Base-by-base conservation (phyloP, 2,329 filamentous ascomycete genomes). In the Diplodia mutila region DNA sequence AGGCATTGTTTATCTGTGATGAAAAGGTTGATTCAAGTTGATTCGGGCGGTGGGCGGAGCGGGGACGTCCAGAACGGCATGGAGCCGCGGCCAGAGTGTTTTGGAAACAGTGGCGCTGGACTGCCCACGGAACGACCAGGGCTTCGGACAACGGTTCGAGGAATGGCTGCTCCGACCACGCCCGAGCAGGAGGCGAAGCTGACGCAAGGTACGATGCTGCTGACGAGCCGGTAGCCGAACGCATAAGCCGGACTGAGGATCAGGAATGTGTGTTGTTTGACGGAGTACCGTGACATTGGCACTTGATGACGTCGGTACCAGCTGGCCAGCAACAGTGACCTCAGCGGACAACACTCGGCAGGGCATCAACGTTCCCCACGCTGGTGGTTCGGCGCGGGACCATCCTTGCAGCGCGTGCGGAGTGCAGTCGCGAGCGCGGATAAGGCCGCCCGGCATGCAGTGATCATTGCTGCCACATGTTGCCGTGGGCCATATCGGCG, bases 381-480 rank as follows among this genome's bases (percentile, higher is more conserved):
- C 55, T 23, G 42, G 16, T 29, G 27, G 51, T 54, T 54, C 25
- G 51, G 39, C 57, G 27, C 6, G 57, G 39, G 39, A 21, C n/a
- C 46, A 63, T 51, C 59, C 59, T 48, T 63, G 59, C 59, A 51
- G 9, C 59, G 59, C 59, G 59, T 63, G 59, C 46, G 42, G 59
- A 63, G 59, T 51, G 49, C 59, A 63, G 42, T 9, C 46, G 42
- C 46, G 59, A 37, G 27, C 9, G 29, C 59, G 59, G 59, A 51
- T 63, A 51, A 63, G 59, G 59, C 59, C 59, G 59, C 59, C 59
- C 59, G 59, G 34, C 23, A 37, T 63, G 59, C 59, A 63, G 59
- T 29, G 59, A 63, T 37, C n/a, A 63, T 12, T 23, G 59, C 42
- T 63, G 59, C 59, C 59, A 48, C 37, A 59, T 46, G 54, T 48